Evolutionary conservation across 495 filamentous ascomycete species (phyloP), one percentile per base, ranked within the genome.

Genomic region (Talaromyces proteolyticus): DNA sequence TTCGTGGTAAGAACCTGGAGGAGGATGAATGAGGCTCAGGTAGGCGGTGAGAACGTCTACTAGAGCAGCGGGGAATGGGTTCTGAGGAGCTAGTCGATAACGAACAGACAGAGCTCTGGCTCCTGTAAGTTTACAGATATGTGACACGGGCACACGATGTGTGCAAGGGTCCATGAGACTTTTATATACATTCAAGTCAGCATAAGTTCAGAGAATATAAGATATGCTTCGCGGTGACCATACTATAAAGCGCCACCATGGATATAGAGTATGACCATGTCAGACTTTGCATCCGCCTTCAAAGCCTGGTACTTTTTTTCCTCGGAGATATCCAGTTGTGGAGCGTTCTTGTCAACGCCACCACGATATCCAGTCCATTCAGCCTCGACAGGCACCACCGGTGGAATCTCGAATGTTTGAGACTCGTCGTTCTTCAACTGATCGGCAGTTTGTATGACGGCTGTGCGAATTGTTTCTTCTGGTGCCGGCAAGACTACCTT

Each of bases 21-120:
- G 88, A 14, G 91, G 91, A 53, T 90, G 86, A 7, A 96, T 76
- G 22, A 97, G 81, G 2, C 78, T 82, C 7, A 97, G 77, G 57
- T 97, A 97, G 1, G 86, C 84, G 16, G 84, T 72, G 4, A 96
- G 64, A n/a, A 82, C 87, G 55, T 97, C 92, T 36, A 96, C 72
- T 7, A 97, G 67, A 4, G 88, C 87, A 1, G 87, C 75, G 6
- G 90, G 90, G 64, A 95, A 95, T 8, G 90, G 78, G 50, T 86
- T 66, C 59, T 95, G 88, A 5, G 92, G 92, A 7, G 90, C 81
- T 2, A 97, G 79, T 17, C 92, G 80, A 64, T 97, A 97, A n/a
- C 89, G 82, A 10, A 94, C 82, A 37, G 79, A 84, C 64, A 92
- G 84, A 29, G 80, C 80, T 17, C 85, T 81, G 14, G 79, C 78